phyloP scores from a whole-genome alignment of 2,329 filamentous ascomycete species.

The Beauveria australis region DNA sequence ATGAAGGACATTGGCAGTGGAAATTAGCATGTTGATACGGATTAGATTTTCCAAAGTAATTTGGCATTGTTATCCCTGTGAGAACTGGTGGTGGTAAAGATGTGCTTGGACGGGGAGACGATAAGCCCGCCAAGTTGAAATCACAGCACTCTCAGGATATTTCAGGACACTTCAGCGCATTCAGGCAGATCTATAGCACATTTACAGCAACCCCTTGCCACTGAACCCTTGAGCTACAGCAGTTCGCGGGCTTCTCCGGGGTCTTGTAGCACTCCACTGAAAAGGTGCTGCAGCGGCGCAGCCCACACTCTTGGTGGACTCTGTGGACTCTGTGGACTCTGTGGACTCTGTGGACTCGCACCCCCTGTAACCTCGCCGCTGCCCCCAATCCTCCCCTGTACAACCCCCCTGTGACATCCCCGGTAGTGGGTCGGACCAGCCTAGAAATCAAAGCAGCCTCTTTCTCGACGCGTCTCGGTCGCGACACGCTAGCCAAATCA shows the following conservation, averaged over 20 bases:
- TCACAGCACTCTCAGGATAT: no score
- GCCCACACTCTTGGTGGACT: neutral
- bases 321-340: neutral
- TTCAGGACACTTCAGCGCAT: no score
- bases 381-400: neutral
- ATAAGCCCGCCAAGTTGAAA: no score
- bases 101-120: neutral
- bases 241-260: no score
- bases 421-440: conserved; percentile 9
- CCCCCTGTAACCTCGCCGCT: neutral
- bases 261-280: no score
- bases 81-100: neutral
- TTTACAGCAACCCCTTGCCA: no score
- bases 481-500: conserved; percentile 22
- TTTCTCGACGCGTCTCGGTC: conserved; percentile 23
- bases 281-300: no score
- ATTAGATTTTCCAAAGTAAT: neutral
- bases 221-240: no score
- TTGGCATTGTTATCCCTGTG: neutral
- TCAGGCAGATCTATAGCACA: no score
- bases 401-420: neutral
- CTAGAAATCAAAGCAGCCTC: neutral
- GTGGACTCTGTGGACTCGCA: neutral
- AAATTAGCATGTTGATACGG: conserved; percentile 5
- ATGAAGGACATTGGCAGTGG: conserved; percentile 8